Base-by-base conservation (phyloP, 768 basidiomycete genomes). In the Psilocybe tampanensis region DNA sequence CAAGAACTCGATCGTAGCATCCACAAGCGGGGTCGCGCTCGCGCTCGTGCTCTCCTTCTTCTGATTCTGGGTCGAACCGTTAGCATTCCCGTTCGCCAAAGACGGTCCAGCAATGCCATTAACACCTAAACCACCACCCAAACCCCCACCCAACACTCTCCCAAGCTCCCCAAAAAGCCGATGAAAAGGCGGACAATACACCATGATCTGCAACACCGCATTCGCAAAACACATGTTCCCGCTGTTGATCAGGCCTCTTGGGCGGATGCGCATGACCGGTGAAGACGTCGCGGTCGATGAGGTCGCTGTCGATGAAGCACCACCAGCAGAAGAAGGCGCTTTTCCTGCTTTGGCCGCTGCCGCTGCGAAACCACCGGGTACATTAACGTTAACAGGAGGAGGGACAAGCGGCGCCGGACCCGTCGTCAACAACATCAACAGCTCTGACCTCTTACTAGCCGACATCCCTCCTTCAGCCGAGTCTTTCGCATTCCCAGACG, bases 181-280 rank as follows among this genome's bases (percentile, higher is more conserved):
- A 66, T 87, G 86, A 71, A 98, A 98, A 1, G 90, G 92, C n/a
- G 83, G 80, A 64, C 90, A 94, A 71, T 94, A 96, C 0, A 95
- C 83, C 24, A 99, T 79, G 1, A 90, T 85, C 74, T 98, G 96
- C 26, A 99, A 76, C 21, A 98, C 91, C 0, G 94, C 86, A 66
- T 98, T 99, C 24, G 95, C 95, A 68, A 98, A 99, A 70, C 96
- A 99, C 87, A 98, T 88, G 72, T 99, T 99, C 0, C 96, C 95
- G 2, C 85, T 89, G 72, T 99, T 99, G 63, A 98, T 80, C 47
- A 99, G 74, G 4, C 96, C 96, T 13, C 95, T 80, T 0, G 92
- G 85, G 7, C 79, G 76, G 32, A 92, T 82, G 47, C 70, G 72
- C 48, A 62, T 49, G 18, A 52, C 21, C 11, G 56, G 21, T 21